Conservation (phyloP, 306 rosid species). For the Ceratonia siliqua region DNA sequence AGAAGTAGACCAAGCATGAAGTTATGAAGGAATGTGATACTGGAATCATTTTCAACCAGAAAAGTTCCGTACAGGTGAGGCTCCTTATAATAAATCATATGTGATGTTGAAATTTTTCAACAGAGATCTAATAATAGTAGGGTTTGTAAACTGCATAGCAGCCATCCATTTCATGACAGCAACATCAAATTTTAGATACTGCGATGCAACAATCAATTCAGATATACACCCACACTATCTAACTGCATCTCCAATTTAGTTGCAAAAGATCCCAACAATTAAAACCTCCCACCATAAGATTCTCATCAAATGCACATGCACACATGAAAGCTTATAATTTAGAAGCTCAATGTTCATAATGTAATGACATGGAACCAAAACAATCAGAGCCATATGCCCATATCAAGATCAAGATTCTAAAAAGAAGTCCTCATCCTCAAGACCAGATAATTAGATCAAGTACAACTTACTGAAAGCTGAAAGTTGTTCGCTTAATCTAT, state of each 20-base stretch:
- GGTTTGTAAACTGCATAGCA: background rate
- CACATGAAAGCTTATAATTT: no score
- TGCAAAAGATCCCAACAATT: no score
- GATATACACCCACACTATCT: background rate
- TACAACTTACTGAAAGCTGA: background rate
- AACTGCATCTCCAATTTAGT: background rate
- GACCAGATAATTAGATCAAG: background rate
- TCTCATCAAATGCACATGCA: no score
- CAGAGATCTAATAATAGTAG: background rate
- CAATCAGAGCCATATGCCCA: no score
- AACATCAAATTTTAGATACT: background rate
- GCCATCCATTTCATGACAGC: constrained; percentile 7
- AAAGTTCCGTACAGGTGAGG: background rate
- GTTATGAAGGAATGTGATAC: background rate
- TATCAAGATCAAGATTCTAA: background rate
- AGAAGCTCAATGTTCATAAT: constrained; percentile 1
- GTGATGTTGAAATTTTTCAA: background rate
- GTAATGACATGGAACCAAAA: background rate
- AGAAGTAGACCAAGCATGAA: background rate
- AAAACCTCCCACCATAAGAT: no score
- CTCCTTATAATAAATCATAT: background rate
- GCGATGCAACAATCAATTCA: background rate
- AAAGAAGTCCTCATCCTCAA: constrained; percentile 15
- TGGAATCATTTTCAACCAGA: background rate
- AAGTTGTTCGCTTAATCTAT: background rate